Conservation (phyloP, 108 stramenopile genomes). For the Asterionellopsis glacialis region DNA sequence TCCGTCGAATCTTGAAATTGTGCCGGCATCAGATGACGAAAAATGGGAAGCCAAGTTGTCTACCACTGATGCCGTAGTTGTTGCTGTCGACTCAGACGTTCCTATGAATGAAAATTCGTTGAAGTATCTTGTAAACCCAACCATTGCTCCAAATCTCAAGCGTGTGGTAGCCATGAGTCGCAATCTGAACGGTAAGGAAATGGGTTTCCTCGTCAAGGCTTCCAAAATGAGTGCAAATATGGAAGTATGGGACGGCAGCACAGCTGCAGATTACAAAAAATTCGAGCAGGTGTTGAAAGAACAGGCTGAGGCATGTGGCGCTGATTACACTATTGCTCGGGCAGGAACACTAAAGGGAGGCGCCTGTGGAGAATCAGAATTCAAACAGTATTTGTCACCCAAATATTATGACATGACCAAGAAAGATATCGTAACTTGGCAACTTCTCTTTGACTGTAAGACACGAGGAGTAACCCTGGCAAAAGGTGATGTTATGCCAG, state of each 20-base stretch:
- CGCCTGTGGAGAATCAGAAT: slow-evolving; percentile 16
- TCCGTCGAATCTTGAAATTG: slow-evolving; percentile 10
- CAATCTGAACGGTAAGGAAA: slow-evolving; percentile 22
- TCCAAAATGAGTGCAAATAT: slow-evolving; percentile 16
- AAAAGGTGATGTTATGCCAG: slow-evolving; percentile 26
- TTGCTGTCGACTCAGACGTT: slow-evolving; percentile 21
- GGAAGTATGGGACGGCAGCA: slow-evolving; percentile 24
- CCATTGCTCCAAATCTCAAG: slow-evolving; percentile 5
- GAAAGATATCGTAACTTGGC: slow-evolving; percentile 37
- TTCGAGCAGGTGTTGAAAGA: slow-evolving; percentile 15
- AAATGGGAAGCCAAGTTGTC: slow-evolving; percentile 9
- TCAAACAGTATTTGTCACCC: slow-evolving; percentile 8
- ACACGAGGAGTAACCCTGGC: slow-evolving; percentile 17
- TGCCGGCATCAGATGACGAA: slow-evolving; percentile 16
- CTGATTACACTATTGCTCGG: slow-evolving; percentile 27
- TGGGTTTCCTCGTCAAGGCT: slow-evolving; percentile 25
- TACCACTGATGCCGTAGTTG: slow-evolving; percentile 17
- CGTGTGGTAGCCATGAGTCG: slow-evolving; percentile 27
- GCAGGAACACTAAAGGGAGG: slow-evolving; percentile 26
- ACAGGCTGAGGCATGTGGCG: slow-evolving; percentile 14
- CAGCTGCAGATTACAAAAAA: slow-evolving; percentile 7
- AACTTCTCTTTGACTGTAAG: slow-evolving; percentile 37
- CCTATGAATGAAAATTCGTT: slow-evolving; percentile 15
- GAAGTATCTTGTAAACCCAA: slow-evolving; percentile 17
- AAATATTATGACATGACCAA: slow-evolving; percentile 24